phyloP scores from a whole-genome alignment of 208 protist species.

The Spongospora subterranea region DNA sequence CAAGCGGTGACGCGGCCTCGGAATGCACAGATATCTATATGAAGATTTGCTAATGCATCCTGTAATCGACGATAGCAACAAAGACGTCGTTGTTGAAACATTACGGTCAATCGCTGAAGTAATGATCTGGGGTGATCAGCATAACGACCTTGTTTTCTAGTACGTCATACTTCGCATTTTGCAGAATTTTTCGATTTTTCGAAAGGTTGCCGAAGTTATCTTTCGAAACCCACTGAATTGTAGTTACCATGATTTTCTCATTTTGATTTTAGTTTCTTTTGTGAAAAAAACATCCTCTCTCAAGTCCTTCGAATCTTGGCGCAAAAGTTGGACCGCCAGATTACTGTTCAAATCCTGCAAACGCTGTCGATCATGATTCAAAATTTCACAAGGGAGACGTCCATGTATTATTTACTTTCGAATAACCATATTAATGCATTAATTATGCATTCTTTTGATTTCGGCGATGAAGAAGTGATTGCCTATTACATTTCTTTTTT shows the following conservation, averaged over 20 bases:
- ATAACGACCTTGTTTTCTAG: conserved; percentile 79
- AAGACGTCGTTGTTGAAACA: conserved; percentile 76
- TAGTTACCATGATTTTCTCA: no score
- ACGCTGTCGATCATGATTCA: conserved; percentile 71
- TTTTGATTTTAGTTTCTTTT: conserved; percentile 74
- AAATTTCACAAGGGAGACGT: conserved; percentile 41
- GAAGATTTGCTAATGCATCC: conserved; percentile 67
- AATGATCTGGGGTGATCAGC: conserved; percentile 86
- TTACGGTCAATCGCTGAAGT: conserved; percentile 79
- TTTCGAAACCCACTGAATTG: no score
- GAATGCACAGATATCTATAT: conserved; percentile 69
- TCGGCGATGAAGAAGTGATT: conserved; percentile 81
- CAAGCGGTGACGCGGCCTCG: background rate
- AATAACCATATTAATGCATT: conserved; percentile 88
- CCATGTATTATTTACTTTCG: conserved; percentile 78
- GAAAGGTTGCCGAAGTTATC: conserved; percentile 28
- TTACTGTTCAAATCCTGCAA: conserved; percentile 81
- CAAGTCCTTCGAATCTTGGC: conserved; percentile 76
- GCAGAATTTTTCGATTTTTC: background rate
- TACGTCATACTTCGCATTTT: conserved; percentile 68
- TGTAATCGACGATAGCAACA: conserved; percentile 69
- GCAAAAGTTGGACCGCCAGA: conserved; percentile 69
- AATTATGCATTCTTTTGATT: conserved; percentile 83
- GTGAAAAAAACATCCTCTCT: conserved; percentile 78
- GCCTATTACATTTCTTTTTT: conserved; percentile 88